Conservation (phyloP, 768 basidiomycete species). For the Tulasnella sp. region DNA sequence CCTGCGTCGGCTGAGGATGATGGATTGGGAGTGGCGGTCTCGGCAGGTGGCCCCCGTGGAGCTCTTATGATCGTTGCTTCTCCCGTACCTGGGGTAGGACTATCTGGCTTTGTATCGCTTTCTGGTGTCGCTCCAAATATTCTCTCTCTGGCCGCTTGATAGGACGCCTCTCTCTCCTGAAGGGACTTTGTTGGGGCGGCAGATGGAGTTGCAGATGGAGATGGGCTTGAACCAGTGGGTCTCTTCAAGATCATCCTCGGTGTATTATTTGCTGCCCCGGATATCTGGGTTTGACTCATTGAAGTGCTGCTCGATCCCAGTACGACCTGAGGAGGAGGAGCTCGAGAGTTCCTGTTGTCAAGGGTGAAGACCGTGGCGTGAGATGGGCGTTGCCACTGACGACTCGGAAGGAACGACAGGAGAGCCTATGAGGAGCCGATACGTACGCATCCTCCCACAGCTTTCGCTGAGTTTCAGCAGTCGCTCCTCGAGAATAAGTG, state of each 20-base stretch:
- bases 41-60: conserved; percentile 14
- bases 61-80: conserved; percentile 17
- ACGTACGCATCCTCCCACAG: conserved; percentile 28
- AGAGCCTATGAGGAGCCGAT: neutral
- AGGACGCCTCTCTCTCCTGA: conserved; percentile 28
- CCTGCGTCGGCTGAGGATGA: neutral
- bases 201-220: conserved; percentile 9
- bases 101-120: neutral
- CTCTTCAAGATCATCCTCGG: conserved; percentile 26
- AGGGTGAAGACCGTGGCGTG: neutral
- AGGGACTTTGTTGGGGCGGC: conserved; percentile 19
- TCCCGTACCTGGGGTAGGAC: neutral
- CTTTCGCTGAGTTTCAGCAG: neutral
- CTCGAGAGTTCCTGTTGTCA: conserved; percentile 18
- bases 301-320: conserved; percentile 4
- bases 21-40: neutral
- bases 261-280: neutral
- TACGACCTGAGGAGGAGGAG: conserved; percentile 9
- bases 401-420: neutral
- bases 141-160: conserved; percentile 29
- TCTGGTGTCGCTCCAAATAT: conserved; percentile 27
- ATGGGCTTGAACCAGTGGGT: conserved; percentile 11
- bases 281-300: conserved; percentile 18
- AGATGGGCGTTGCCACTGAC: neutral
- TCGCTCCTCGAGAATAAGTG: conserved; percentile 7